These are phyloP conservation scores for Cucurbita argyrosperma DNA, from an alignment of 306 rosid genomes.

Conservation along the genomic window DNA sequence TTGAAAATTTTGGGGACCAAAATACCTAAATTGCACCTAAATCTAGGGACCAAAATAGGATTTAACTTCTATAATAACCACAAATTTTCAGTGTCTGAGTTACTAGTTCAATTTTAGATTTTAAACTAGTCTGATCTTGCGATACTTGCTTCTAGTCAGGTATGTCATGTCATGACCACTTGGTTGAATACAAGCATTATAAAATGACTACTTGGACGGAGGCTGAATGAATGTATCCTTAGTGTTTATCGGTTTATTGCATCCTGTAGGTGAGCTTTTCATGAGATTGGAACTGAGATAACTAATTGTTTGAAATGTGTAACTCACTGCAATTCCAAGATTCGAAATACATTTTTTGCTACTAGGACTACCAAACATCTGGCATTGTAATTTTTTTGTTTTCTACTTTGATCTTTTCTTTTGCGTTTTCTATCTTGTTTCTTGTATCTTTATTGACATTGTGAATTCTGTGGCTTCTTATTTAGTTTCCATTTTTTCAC, in stretches of 20 bases:
- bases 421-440: not conserved
- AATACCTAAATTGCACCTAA: no score
- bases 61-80: not conserved
- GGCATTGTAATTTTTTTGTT: not conserved
- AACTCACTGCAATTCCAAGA: not conserved
- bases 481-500: not conserved
- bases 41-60: not conserved
- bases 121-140: not conserved
- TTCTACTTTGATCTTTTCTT: not conserved
- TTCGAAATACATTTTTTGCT: not conserved
- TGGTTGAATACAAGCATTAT: not conserved
- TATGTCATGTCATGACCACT: not conserved
- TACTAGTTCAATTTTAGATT: not conserved
- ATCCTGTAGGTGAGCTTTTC: not conserved
- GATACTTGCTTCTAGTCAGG: not conserved
- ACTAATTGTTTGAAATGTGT: not conserved
- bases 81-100: not conserved
- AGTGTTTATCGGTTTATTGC: not conserved
- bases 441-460: not conserved
- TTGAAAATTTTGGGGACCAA: not conserved
- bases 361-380: not conserved
- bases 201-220: not conserved
- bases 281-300: not conserved
- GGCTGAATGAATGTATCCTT: not conserved
- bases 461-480: not conserved